A percentile compares a stretch with the other conserved stretches of the same genome.
These are phyloP conservation scores for Aspergillus bombycis DNA, from an alignment of 2,329 filamentous ascomycete genomes.

Conservation along the genomic window DNA sequence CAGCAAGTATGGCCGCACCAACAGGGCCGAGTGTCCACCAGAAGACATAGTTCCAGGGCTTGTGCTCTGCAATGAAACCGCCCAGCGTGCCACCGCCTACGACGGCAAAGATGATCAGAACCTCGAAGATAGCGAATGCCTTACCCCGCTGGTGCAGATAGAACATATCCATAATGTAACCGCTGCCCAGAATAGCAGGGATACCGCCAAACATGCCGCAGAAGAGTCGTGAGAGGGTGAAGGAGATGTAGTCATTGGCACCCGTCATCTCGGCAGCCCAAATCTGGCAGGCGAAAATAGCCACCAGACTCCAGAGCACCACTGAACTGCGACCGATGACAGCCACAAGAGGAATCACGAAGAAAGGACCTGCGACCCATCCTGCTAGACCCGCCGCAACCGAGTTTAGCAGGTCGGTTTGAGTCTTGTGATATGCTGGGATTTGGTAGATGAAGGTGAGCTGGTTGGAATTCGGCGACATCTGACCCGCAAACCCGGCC, in stretches of 20 bases:
- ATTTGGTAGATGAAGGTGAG: constrained; percentile 41
- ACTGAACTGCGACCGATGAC: constrained; percentile 42
- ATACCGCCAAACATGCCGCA: constrained; percentile 46
- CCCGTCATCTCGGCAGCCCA: constrained; percentile 45
- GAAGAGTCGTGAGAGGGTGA: constrained; percentile 44
- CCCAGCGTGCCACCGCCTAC: constrained; percentile 44
- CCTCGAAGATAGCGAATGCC: constrained; percentile 42
- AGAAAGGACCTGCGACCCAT: constrained; percentile 43
- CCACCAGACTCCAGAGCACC: constrained; percentile 45
- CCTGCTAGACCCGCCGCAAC: constrained; percentile 41
- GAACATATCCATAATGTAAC: constrained; percentile 48
- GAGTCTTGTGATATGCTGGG: constrained; percentile 36
- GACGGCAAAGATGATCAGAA: constrained; percentile 42
- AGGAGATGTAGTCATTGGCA: constrained; percentile 38
- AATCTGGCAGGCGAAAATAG: constrained; percentile 38
- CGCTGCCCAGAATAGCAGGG: constrained; percentile 42
- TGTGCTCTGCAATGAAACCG: constrained; percentile 42
- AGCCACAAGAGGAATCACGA: constrained; percentile 42
- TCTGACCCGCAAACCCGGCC: constrained; percentile 40
- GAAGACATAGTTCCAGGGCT: constrained; percentile 43
- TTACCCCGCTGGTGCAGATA: constrained; percentile 49
- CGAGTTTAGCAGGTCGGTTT: constrained; percentile 24
- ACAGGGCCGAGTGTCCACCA: constrained; percentile 50
- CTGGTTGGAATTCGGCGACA: constrained; percentile 40
- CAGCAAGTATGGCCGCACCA: constrained; percentile 36